Conservation (phyloP, 2,329 filamentous ascomycete genomes). For the Colletotrichum kahawae region DNA sequence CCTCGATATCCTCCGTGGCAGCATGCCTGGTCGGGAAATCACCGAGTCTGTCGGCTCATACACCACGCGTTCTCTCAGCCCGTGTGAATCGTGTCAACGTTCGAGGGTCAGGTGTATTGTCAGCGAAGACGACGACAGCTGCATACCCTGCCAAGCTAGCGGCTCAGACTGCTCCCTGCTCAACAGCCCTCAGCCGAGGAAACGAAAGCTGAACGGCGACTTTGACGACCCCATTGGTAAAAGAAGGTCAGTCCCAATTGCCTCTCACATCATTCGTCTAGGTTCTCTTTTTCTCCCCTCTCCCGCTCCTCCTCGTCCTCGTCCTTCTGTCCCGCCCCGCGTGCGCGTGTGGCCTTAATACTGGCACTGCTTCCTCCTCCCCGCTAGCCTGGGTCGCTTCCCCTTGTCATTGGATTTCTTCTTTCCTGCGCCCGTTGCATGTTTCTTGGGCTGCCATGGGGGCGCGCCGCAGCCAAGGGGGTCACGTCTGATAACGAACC, state of each 20-base stretch:
- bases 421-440: conserved; percentile 5
- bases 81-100: conserved; percentile 77
- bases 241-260: conserved; percentile 65
- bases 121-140: conserved; percentile 71
- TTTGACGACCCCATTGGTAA: conserved; percentile 63
- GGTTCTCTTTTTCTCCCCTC: not conserved
- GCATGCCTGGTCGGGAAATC: conserved; percentile 57
- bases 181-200: conserved; percentile 77
- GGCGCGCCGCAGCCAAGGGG: conserved; percentile 6
- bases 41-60: conserved; percentile 50
- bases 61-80: conserved; percentile 49
- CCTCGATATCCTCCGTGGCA: conserved; percentile 52
- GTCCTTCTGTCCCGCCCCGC: not conserved
- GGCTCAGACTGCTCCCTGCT: conserved; percentile 81
- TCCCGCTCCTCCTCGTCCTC: not conserved
- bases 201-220: conserved; percentile 77
- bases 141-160: conserved; percentile 78
- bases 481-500: conserved; percentile 15
- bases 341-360: not conserved
- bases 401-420: not conserved
- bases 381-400: not conserved
- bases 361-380: not conserved
- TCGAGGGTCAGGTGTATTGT: conserved; percentile 79
- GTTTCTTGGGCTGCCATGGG: conserved; percentile 8
- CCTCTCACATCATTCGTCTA: not conserved